Evolutionary conservation across 2,329 filamentous ascomycete genomes (phyloP).

Genomic region (Volutella citrinella): DNA sequence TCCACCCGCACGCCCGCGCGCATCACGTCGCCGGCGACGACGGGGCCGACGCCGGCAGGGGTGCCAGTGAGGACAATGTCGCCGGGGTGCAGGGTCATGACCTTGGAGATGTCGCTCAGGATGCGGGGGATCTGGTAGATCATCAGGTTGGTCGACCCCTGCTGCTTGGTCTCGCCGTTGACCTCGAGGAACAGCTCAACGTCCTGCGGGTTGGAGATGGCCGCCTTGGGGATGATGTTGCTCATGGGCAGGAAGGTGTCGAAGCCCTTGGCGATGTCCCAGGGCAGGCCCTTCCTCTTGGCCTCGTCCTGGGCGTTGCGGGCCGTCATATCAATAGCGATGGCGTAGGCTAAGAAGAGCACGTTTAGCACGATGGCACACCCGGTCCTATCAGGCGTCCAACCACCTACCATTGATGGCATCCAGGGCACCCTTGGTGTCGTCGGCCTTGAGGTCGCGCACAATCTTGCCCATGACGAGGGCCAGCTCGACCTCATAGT

Average conservation of each 20-base stretch:
- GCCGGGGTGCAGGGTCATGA: slow-evolving; percentile 90
- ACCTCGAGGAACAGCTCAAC: slow-evolving; percentile 83
- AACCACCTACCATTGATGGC: slow-evolving; percentile 68
- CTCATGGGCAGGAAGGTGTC: slow-evolving; percentile 94
- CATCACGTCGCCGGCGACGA: slow-evolving; percentile 84
- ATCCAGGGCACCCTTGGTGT: slow-evolving; percentile 73
- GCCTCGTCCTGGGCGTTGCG: slow-evolving; percentile 95
- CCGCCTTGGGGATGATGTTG: slow-evolving; percentile 72
- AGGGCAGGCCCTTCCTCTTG: slow-evolving; percentile 91
- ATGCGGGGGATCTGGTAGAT: slow-evolving; percentile 86
- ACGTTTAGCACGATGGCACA: no score
- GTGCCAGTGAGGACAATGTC: slow-evolving; percentile 97
- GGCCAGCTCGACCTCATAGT: slow-evolving; percentile 94
- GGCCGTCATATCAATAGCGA: slow-evolving; percentile 96
- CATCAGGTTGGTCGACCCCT: slow-evolving; percentile 91
- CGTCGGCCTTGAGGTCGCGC: slow-evolving; percentile 70
- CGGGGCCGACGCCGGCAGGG: slow-evolving; percentile 88
- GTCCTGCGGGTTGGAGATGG: slow-evolving; percentile 83
- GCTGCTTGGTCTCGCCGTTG: slow-evolving; percentile 74
- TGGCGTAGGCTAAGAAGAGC: slow-evolving; percentile 69
- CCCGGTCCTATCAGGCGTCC: not conserved
- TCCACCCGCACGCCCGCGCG: slow-evolving; percentile 75
- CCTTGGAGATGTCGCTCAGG: slow-evolving; percentile 85
- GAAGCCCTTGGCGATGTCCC: slow-evolving; percentile 96
- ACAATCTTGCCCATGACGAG: slow-evolving; percentile 82